Evolutionary conservation across 805 yeast species (phyloP), one percentile per base, ranked within the genome.

Genomic region (Wickerhamiella lipophila): DNA sequence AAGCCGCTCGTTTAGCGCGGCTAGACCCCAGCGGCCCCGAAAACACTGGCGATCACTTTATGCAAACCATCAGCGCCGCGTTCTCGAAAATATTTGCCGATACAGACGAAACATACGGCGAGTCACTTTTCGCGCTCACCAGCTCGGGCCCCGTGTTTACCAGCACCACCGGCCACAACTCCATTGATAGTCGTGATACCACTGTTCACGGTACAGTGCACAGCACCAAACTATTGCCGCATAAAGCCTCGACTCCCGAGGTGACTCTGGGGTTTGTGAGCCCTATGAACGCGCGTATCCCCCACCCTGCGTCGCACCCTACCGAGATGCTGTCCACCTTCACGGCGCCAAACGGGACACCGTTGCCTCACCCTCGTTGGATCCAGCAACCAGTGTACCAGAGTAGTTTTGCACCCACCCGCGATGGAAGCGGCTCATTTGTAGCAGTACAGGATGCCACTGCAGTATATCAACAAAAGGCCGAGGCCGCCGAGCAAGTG

Each of bases 21-120:
- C 40, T 53, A 29, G 32, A 34, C 32, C 47, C 53, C n/a, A 42
- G 35, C 40, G 50, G 54, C 22, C 49, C 53, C 19, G 40, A 38
- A 15, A 36, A 49, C 19, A 51, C 52, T 16, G 58, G 54, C 45
- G 58, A 58, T 49, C 54, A 53, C 46, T 50, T 54, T 36, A 40
- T 57, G 41, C 44, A 34, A 38, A 52, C 50, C 13, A 43, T 58
- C 34, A 38, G 52, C 46, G 54, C 47, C 23, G 64, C 62, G 6
- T 60, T 60, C 54, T 52, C 54, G 12, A 52, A 54, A 7, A 53
- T 65, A 26, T 55, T 82, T 67, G 72, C 79, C 55, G 79, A 76
- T 56, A 81, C 83, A 67, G 77, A 75, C 56, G 79, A 83, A 57
- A 84, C 92, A 88, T 86, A 85, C 60, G 95, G 95, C 68, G 92